Base-by-base conservation (phyloP, 495 filamentous ascomycete species). In the Daldinia loculata region DNA sequence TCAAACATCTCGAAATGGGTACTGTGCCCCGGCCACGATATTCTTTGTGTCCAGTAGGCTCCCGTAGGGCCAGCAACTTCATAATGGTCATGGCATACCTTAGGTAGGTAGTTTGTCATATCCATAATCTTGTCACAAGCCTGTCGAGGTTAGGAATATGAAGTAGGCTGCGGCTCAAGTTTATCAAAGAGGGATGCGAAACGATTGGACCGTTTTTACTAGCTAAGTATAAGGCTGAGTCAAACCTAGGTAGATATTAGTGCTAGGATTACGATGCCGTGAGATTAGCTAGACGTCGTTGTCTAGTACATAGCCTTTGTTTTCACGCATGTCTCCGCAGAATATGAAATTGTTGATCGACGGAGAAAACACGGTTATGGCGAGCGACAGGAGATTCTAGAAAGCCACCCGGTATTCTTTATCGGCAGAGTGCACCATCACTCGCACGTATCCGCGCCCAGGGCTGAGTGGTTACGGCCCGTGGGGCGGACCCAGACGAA, bases 401-500 rank as follows among this genome's bases (percentile, higher is more conserved):
- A 71, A 66, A 27, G 4, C 48, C 1, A 19, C 14, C 24, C 32
- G 26, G 26, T 53, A 22, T 3, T 27, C 30, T 26, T 11, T 6
- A 38, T 61, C 65, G 61, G 68, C 4, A 22, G 19, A 29, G 12
- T 34, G 38, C 70, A 65, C 57, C 70, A 57, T 61, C 14, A 32
- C 26, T 15, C 41, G 57, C 57, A 69, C 30, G 56, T 57, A 73
- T 38, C 65, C 70, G 66, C 30, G 7, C 14, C 50, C 27, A 30
- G 41, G 26, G 56, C 22, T 43, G 29, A 56, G 50, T 56, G 24
- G 30, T 26, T 34, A 43, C 69, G 39, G 52, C 45, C 56, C 60
- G 65, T 15, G 39, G 65, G 39, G 61, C 66, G 66, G 61, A 27
- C n/a, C 14, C 41, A 69, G 65, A 61, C 70, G 70, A 73, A 68